A percentile compares a stretch with the other conserved stretches of the same genome.
Evolutionary conservation across 495 filamentous ascomycete species (phyloP).

Genomic region (Letharia columbiana): DNA sequence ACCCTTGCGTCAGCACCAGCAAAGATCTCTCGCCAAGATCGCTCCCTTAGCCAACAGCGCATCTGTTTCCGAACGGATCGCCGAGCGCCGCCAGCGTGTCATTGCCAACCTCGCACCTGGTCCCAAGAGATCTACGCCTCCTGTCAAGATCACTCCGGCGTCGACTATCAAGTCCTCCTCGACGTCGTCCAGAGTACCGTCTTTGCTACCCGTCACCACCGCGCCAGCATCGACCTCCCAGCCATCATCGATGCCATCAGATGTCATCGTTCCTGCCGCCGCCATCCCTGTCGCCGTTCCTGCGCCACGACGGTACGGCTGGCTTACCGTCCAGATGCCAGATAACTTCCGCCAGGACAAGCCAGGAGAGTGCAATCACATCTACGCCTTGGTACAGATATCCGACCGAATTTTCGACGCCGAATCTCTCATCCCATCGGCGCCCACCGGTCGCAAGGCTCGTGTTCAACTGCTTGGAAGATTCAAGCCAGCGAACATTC

Average conservation of each 20-base stretch:
- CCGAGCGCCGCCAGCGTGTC: constrained; percentile 1
- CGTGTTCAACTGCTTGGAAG: not conserved
- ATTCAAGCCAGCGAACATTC: not conserved
- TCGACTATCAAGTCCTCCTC: not conserved
- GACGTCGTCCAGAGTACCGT: not conserved
- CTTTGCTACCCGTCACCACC: not conserved
- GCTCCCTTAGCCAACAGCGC: not conserved
- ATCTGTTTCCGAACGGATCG: not conserved
- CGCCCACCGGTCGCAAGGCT: not conserved
- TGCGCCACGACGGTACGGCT: not conserved
- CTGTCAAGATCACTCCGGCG: not conserved
- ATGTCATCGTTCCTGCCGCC: not conserved
- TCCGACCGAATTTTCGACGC: not conserved
- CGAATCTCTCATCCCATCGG: not conserved
- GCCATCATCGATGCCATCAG: not conserved
- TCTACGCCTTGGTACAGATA: not conserved
- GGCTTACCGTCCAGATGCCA: not conserved
- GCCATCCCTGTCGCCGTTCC: not conserved
- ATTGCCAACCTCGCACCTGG: not conserved
- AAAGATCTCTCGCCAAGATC: not conserved
- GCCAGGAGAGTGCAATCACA: not conserved
- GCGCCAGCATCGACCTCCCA: not conserved
- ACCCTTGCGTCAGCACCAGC: not conserved
- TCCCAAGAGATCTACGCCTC: not conserved
- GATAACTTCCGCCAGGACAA: not conserved